phyloP scores from a whole-genome alignment of 768 basidiomycete species.

The Podaxis rugospora region DNA sequence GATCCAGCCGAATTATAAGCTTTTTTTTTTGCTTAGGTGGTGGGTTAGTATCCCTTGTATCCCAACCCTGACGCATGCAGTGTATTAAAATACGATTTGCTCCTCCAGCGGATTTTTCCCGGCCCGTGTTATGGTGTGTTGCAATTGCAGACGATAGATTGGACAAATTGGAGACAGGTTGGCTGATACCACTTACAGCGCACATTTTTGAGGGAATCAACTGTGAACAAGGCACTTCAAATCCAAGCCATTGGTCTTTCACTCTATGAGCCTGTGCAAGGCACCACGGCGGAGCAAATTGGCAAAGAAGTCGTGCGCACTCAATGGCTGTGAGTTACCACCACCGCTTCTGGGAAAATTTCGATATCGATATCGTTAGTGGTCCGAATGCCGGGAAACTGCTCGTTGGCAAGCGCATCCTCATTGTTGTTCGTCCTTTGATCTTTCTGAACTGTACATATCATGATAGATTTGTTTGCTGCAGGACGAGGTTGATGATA shows the following conservation, averaged over 20 bases:
- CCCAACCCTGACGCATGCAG: not conserved
- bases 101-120: constrained; percentile 85
- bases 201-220: constrained; percentile 75
- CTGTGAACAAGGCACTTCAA: constrained; percentile 73
- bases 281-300: constrained; percentile 66
- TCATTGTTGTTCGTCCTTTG: constrained; percentile 67
- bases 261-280: constrained; percentile 87
- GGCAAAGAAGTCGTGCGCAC: constrained; percentile 88
- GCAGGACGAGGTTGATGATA: constrained; percentile 87
- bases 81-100: constrained; percentile 9
- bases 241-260: constrained; percentile 97
- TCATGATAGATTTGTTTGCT: not conserved
- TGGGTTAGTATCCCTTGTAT: constrained; percentile 53
- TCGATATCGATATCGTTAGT: constrained; percentile 25
- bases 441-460: not conserved
- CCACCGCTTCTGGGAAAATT: constrained; percentile 7
- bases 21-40: constrained; percentile 45
- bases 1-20: not conserved
- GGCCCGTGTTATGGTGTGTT: constrained; percentile 76
- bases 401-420: constrained; percentile 73
- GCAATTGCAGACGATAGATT: not conserved
- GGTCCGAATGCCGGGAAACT: constrained; percentile 63
- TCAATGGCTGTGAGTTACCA: constrained; percentile 82
- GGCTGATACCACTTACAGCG: constrained; percentile 33
- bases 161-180: not conserved